These are phyloP conservation scores for Pichia inconspicua DNA, from an alignment of 1,139 yeast genomes.

Conservation along the genomic window DNA sequence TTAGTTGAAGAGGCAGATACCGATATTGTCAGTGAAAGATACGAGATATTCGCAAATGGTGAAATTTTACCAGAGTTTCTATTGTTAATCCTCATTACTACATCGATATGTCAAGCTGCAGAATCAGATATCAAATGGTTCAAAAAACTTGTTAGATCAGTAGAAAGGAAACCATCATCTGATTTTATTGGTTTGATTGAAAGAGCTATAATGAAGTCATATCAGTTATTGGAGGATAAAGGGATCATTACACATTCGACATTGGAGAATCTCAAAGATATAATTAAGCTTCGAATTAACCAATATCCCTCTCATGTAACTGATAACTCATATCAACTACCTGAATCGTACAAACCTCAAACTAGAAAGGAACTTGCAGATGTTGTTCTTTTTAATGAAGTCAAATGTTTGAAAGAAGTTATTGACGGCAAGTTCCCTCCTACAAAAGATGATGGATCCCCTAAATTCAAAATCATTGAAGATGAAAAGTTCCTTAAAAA, in stretches of 20 bases:
- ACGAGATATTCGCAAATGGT: constrained; percentile 52
- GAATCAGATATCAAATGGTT: constrained; percentile 28
- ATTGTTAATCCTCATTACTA: constrained; percentile 44
- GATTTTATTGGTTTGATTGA: constrained; percentile 33
- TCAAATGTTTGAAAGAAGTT: constrained; percentile 33
- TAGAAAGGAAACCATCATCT: constrained; percentile 18
- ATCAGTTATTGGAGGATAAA: constrained; percentile 37
- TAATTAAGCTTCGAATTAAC: constrained; percentile 32
- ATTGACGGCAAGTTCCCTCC: constrained; percentile 17
- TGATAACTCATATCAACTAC: constrained; percentile 13
- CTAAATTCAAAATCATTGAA: constrained; percentile 34
- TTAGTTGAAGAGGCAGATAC: constrained; percentile 32
- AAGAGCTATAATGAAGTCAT: constrained; percentile 40
- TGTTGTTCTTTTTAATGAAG: constrained; percentile 48
- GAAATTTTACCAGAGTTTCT: constrained; percentile 52
- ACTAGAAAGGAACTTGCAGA: constrained; percentile 40
- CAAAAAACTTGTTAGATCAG: constrained; percentile 24
- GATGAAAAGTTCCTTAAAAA: constrained; percentile 54
- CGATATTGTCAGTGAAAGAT: constrained; percentile 47
- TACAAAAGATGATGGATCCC: constrained; percentile 7
- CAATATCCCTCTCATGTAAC: constrained; percentile 33
- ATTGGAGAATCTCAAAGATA: constrained; percentile 28
- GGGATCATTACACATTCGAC: constrained; percentile 34
- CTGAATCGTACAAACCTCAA: constrained; percentile 12
- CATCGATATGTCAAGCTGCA: constrained; percentile 36